A percentile compares a stretch with the other conserved stretches of the same genome.
Conservation (phyloP, 148 eudicot species). For the Drosera capensis region DNA sequence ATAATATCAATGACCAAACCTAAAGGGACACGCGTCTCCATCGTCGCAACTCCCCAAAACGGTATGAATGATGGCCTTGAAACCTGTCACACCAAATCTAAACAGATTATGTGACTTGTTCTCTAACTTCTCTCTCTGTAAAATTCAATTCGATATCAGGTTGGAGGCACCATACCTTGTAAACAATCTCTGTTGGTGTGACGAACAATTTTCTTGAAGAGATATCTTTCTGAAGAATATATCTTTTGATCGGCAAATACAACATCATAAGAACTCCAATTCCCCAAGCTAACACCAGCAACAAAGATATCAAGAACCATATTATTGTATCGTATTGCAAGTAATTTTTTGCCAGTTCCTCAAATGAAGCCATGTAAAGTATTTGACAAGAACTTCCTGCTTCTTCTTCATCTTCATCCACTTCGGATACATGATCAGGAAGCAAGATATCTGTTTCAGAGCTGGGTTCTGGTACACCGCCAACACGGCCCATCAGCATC, state of each 20-base stretch:
- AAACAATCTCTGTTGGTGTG: slow-evolving; percentile 53
- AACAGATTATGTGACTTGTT: neutral
- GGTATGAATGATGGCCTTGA: slow-evolving; percentile 73
- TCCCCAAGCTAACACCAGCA: slow-evolving; percentile 92
- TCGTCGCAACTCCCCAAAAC: slow-evolving; percentile 41
- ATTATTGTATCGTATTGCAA: slow-evolving; percentile 64
- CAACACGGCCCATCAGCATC: slow-evolving; percentile 63
- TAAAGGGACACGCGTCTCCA: slow-evolving; percentile 58
- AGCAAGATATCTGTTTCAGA: slow-evolving; percentile 37
- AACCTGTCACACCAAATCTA: slow-evolving; percentile 26
- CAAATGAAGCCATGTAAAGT: slow-evolving; percentile 68
- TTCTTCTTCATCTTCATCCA: slow-evolving; percentile 48
- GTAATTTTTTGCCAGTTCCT: slow-evolving; percentile 42
- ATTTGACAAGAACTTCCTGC: slow-evolving; percentile 25
- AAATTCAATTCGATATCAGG: neutral
- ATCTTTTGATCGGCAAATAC: slow-evolving; percentile 59
- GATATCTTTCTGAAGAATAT: slow-evolving; percentile 65
- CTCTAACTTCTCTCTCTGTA: neutral
- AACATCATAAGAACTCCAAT: slow-evolving; percentile 64
- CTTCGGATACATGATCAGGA: slow-evolving; percentile 31
- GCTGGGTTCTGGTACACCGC: slow-evolving; percentile 24
- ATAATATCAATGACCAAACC: slow-evolving; percentile 57
- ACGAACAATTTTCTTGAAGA: slow-evolving; percentile 62
- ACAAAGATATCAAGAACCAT: slow-evolving; percentile 64
- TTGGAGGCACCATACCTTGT: slow-evolving; percentile 34